phyloP scores from a whole-genome alignment of 176 grass and related monocot genomes.

The Triticum timopheevii region DNA sequence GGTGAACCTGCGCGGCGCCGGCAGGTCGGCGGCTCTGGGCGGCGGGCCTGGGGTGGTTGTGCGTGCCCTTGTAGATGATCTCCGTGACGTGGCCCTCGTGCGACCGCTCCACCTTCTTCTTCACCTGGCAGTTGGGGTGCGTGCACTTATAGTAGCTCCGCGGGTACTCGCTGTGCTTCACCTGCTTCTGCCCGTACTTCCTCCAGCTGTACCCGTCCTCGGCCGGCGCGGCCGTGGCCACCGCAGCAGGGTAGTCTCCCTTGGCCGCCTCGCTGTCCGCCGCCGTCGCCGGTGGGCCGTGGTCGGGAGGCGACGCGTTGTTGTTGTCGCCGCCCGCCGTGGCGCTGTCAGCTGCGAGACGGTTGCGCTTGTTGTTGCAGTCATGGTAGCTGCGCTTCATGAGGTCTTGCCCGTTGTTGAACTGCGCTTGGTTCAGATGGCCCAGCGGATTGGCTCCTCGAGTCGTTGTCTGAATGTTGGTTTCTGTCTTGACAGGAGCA shows the following conservation, averaged over 20 bases:
- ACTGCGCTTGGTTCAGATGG: slow-evolving; percentile 28
- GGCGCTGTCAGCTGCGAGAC: slow-evolving; percentile 2
- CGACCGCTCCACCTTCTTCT: slow-evolving; percentile 96
- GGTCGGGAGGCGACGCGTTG: slow-evolving; percentile 17
- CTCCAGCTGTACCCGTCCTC: slow-evolving; percentile 95
- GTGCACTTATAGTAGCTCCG: slow-evolving; percentile 99
- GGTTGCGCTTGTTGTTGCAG: slow-evolving; percentile 23
- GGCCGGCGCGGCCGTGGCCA: slow-evolving; percentile 26
- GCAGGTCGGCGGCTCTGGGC: slow-evolving; percentile 29
- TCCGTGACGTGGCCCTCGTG: slow-evolving; percentile 82
- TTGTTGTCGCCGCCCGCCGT: slow-evolving; percentile 14
- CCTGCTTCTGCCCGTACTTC: slow-evolving; percentile 99
- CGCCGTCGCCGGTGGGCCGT: background rate
- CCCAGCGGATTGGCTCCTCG: background rate
- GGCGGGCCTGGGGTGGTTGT: slow-evolving; percentile 64
- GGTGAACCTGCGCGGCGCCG: background rate
- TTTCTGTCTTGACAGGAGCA: slow-evolving; percentile 37
- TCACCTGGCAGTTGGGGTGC: slow-evolving; percentile 70
- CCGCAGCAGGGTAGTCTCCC: slow-evolving; percentile 22
- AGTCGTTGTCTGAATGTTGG: slow-evolving; percentile 11
- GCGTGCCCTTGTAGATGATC: slow-evolving; percentile 91
- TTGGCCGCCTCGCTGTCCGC: background rate
- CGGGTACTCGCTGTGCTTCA: slow-evolving; percentile 93
- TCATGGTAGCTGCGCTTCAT: slow-evolving; percentile 18
- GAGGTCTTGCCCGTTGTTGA: slow-evolving; percentile 10